Conservation (phyloP, 257 asterid genomes). For the Ocimum tenuiflorum region DNA sequence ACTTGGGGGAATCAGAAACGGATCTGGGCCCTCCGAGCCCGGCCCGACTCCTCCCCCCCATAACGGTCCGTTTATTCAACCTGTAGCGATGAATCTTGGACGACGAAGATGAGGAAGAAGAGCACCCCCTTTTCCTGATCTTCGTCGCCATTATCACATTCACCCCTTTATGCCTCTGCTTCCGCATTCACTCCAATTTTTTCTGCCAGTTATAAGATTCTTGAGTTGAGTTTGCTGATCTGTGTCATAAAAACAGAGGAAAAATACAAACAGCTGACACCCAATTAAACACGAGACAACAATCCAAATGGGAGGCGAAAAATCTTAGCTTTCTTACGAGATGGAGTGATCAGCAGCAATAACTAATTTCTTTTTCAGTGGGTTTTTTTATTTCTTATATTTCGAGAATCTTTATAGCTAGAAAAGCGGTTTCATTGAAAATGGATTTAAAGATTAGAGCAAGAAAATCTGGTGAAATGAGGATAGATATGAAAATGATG, state of each 20-base stretch:
- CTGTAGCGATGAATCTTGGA: constrained; percentile 51
- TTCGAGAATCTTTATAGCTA: constrained; percentile 25
- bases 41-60: constrained; percentile 56
- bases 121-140: constrained; percentile 73
- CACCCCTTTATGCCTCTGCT: constrained; percentile 32
- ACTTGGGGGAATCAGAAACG: too few species aligned
- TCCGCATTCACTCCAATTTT: constrained; percentile 39
- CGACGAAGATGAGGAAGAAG: constrained; percentile 75
- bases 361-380: constrained; percentile 5
- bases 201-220: neutral
- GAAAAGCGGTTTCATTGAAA: neutral
- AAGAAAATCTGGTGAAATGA: neutral
- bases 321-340: too few species aligned
- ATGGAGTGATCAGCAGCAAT: neutral
- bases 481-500: constrained; percentile 2
- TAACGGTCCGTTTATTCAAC: constrained; percentile 59
- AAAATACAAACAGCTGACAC: neutral
- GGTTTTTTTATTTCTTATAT: neutral
- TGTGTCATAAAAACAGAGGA: neutral
- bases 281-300: neutral
- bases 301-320: too few species aligned
- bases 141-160: constrained; percentile 29
- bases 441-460: neutral
- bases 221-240: constrained; percentile 9
- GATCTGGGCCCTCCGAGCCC: constrained; percentile 42